These are phyloP conservation scores for Dipteronia sinensis DNA, from an alignment of 345 rosid species.

Conservation along the genomic window DNA sequence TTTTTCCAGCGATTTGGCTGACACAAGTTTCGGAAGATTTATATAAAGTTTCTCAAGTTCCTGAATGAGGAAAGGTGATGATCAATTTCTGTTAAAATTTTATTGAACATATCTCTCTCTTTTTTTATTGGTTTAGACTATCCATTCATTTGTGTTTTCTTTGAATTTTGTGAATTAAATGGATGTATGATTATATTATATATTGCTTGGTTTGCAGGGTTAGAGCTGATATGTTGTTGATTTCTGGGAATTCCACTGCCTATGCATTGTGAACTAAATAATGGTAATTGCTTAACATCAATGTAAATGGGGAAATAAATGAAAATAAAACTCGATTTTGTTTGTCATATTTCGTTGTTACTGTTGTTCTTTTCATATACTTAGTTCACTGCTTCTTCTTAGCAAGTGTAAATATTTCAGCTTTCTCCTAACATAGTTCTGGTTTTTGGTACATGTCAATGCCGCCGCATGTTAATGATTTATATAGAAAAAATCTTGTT, in stretches of 20 bases:
- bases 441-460: not conserved
- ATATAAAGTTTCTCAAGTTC: conserved; percentile 57
- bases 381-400: not conserved
- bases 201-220: conserved; percentile 18
- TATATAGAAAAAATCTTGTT: not conserved
- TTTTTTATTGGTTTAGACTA: too few species aligned
- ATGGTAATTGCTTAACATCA: conserved; percentile 25
- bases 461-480: not conserved
- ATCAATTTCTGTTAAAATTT: conserved; percentile 14
- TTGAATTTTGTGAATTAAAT: not conserved
- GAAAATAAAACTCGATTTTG: conserved; percentile 19
- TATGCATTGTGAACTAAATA: conserved; percentile 22
- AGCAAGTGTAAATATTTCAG: not conserved
- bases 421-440: not conserved
- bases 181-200: not conserved
- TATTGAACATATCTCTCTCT: not conserved
- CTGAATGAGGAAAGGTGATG: conserved; percentile 43
- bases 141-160: too few species aligned
- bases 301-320: conserved; percentile 27
- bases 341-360: not conserved
- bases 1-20: conserved; percentile 67
- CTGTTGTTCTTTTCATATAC: not conserved
- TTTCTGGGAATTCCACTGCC: conserved; percentile 2
- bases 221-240: conserved; percentile 4
- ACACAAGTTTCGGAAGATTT: conserved; percentile 53